Base-by-base conservation (phyloP, 306 rosid genomes). In the Macrotyloma uniflorum region DNA sequence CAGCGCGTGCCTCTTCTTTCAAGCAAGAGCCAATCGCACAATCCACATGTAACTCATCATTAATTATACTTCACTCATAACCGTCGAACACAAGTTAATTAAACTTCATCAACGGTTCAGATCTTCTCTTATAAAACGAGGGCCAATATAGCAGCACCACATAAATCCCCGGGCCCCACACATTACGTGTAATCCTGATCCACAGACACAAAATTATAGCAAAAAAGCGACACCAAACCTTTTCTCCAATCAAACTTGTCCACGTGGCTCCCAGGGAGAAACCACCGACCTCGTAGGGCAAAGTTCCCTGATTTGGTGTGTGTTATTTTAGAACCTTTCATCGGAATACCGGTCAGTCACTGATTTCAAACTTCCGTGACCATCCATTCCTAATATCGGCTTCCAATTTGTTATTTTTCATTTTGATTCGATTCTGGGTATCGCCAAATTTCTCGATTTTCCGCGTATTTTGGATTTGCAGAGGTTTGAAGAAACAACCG, bases 101-200 rank as follows among this genome's bases (percentile, higher is more conserved):
- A 45, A 0, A 5, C 33, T 8, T 30, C 3, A 71, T 69, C 51
- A 18, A 66, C 66, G 70, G 76, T 28, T 54, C 65, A 26, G 19
- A 78, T 26, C 14, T 5, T 24, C 54, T 9, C 20, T 58, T 26
- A 13, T 6, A 15, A 61, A 67, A 7, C 1, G 4, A 8, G 62
- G 19, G 46, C 18, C 15, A 30, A 83, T 65, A 65, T 75, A 77
- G 69, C 20, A 49, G 5, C 76, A 66, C 32, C 70, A 66, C 79
- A 22, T 77, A 67, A 72, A 74, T 74, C 16, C 54, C 0, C 74
- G 66, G 86, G 82, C 1, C 86, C 82, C 82, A 82, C 77, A 32
- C n/a, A 11, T 59, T 65, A 77, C 81, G 81, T 71, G 90, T 71
- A 16, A 54, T 6, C 74, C 18, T 33, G 45, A 78, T 59, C 81